Evolutionary conservation across 2,329 filamentous ascomycete species (phyloP), one percentile per base, ranked within the genome.

Genomic region (Paramyrothecium sp.): DNA sequence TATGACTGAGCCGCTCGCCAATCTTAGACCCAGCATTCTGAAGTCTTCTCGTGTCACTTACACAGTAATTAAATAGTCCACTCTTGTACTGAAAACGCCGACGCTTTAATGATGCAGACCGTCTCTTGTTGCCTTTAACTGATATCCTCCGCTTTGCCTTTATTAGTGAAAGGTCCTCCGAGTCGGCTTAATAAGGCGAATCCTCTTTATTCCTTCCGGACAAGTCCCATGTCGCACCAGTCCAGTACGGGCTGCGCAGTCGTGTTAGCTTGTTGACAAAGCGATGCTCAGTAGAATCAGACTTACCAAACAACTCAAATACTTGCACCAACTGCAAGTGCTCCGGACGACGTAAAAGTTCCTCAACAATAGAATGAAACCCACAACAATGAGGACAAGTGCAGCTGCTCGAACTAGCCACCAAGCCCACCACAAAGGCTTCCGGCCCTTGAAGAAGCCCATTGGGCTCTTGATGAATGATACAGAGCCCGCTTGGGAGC

Each of bases 361-460:
- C 70, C 92, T 87, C 59, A 98, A 73, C 54, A 99, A 79, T 49
- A 97, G 77, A 60, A 97, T 90, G 71, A 98, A 97, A 1, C 89
- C 89, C 46, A 96, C 83, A 38, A 97, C 80, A 34, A 93, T 89
- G n/a, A 87, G 83, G 8, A 97, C 83, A 54, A 99, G 77, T 22
- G 89, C 88, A 0, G 83, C 91, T 1, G 84, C 90, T 19, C 95
- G 85, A 26, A 98, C 82, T 21, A 97, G 74, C 94, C 94, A 98
- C 95, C 95, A 99, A 7, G 79, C 89, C 95, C 95, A 99, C 95
- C 95, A 99, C 8, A 97, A 81, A 21, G 90, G 89, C 72, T 96
- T 97, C 19, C 95, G 85, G 20, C 91, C 92, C 71, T 93, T 94
- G 78, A 98, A 98, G 75, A 97, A 97, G 7, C 86, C 87, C 3